These are phyloP conservation scores for Verticillium klebahnii DNA, from an alignment of 2,329 filamentous ascomycete genomes.

Conservation along the genomic window DNA sequence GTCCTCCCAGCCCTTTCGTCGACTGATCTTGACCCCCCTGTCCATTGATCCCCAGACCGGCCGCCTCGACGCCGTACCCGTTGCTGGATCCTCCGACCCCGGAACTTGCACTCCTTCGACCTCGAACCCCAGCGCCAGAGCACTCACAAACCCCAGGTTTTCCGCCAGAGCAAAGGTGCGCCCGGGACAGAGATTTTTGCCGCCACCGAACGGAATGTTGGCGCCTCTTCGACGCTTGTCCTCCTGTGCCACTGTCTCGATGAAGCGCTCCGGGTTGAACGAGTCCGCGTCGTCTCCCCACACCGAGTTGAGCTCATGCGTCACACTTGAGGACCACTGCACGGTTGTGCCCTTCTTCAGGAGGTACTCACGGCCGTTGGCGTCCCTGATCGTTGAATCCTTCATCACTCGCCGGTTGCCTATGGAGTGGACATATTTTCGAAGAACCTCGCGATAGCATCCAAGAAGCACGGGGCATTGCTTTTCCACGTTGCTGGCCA, in stretches of 20 bases:
- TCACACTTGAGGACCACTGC: conserved; percentile 19
- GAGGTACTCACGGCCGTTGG: conserved; percentile 15
- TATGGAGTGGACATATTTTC: conserved; percentile 29
- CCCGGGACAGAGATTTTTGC: conserved; percentile 25
- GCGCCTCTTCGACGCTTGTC: conserved; percentile 17
- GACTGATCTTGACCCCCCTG: conserved; percentile 7
- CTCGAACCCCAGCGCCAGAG: conserved; percentile 17
- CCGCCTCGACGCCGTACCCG: conserved; percentile 10
- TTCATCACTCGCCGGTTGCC: conserved; percentile 32
- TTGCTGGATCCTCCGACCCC: not conserved
- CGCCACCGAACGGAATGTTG: conserved; percentile 27
- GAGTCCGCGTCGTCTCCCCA: conserved; percentile 17
- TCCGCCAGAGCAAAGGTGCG: conserved; percentile 25
- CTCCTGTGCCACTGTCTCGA: conserved; percentile 9
- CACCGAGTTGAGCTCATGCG: conserved; percentile 15
- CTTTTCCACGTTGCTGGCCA: conserved; percentile 27
- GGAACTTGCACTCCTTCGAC: conserved; percentile 15
- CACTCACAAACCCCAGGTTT: conserved; percentile 18
- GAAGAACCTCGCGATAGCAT: conserved; percentile 37
- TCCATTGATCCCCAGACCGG: conserved; percentile 7
- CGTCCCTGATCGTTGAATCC: conserved; percentile 28
- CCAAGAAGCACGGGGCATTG: conserved; percentile 35
- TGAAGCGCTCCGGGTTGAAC: conserved; percentile 20
- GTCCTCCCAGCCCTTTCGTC: conserved; percentile 19
- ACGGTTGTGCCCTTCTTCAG: conserved; percentile 19